Percentiles rank a stretch among this genome's conserved stretches.
Conservation (phyloP, 257 asterid genomes). For the Eucommia ulmoides region DNA sequence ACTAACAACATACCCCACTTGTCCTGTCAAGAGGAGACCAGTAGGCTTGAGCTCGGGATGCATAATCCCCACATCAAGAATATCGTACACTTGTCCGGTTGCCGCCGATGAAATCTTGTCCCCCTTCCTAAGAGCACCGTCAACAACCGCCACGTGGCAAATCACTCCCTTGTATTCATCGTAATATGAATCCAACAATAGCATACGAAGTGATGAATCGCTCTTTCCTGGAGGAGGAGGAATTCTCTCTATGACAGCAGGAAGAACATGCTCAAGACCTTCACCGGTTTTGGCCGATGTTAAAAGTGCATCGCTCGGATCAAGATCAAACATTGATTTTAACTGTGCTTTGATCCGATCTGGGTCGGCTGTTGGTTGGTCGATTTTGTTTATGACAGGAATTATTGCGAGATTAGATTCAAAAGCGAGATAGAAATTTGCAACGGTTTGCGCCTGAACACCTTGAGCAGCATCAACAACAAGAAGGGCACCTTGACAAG, state of each 20-base stretch:
- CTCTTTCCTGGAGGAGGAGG: conserved; percentile 80
- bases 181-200: conserved; percentile 85
- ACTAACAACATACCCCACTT: conserved; percentile 85
- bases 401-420: conserved; percentile 72
- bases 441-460: conserved; percentile 97
- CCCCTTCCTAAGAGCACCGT: conserved; percentile 83
- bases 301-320: conserved; percentile 65
- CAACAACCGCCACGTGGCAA: conserved; percentile 95
- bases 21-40: conserved; percentile 84
- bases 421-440: conserved; percentile 91
- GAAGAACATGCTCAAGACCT: conserved; percentile 86
- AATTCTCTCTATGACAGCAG: conserved; percentile 91
- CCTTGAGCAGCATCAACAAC: conserved; percentile 99
- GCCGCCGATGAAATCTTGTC: conserved; percentile 84
- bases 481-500: conserved; percentile 95
- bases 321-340: conserved; percentile 88
- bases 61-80: conserved; percentile 82
- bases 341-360: conserved; percentile 86
- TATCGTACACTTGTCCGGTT: conserved; percentile 83
- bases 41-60: conserved; percentile 89
- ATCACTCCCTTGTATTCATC: conserved; percentile 96
- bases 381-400: conserved; percentile 91
- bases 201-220: conserved; percentile 62
- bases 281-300: conserved; percentile 95
- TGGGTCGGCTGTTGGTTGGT: conserved; percentile 98